These are phyloP conservation scores for Boletales sp. DNA, from an alignment of 768 basidiomycete species.

Conservation along the genomic window DNA sequence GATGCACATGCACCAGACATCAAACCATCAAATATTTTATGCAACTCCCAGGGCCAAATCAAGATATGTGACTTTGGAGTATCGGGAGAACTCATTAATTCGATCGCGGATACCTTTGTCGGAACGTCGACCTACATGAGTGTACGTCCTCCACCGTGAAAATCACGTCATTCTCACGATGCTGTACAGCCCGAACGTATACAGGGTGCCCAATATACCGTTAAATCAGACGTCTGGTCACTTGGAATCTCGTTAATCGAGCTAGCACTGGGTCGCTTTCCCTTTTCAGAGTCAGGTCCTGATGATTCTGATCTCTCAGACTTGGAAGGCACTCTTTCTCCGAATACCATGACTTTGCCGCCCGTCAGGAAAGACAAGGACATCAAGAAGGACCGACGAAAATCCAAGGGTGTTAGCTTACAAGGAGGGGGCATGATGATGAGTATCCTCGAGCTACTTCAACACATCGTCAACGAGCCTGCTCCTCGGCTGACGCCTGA, in stretches of 20 bases:
- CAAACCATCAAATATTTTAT: constrained; percentile 97
- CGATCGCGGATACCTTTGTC: constrained; percentile 98
- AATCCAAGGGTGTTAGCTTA: constrained; percentile 88
- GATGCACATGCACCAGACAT: constrained; percentile 61
- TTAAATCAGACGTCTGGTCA: constrained; percentile 99
- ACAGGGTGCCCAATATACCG: constrained; percentile 96
- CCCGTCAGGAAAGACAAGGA: constrained; percentile 36
- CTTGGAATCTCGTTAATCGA: constrained; percentile 96
- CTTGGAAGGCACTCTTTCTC: constrained; percentile 77
- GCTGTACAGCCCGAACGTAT: constrained; percentile 88
- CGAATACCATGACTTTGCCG: constrained; percentile 50
- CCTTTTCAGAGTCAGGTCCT: constrained; percentile 80
- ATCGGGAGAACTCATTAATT: constrained; percentile 97
- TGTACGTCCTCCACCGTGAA: constrained; percentile 47
- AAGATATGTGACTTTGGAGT: constrained; percentile 99
- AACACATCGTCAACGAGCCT: constrained; percentile 98
- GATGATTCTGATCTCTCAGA: constrained; percentile 78
- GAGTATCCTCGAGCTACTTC: constrained; percentile 94
- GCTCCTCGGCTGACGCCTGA: constrained; percentile 82
- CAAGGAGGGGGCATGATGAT: constrained; percentile 97
- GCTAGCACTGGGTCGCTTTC: constrained; percentile 94
- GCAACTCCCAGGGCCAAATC: constrained; percentile 91
- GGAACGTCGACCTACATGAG: constrained; percentile 99
- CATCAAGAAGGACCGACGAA: constrained; percentile 75
- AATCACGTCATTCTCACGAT: constrained; percentile 12